Base-by-base conservation (phyloP, 805 yeast genomes). In the Saccharomyces kudriavzevii region DNA sequence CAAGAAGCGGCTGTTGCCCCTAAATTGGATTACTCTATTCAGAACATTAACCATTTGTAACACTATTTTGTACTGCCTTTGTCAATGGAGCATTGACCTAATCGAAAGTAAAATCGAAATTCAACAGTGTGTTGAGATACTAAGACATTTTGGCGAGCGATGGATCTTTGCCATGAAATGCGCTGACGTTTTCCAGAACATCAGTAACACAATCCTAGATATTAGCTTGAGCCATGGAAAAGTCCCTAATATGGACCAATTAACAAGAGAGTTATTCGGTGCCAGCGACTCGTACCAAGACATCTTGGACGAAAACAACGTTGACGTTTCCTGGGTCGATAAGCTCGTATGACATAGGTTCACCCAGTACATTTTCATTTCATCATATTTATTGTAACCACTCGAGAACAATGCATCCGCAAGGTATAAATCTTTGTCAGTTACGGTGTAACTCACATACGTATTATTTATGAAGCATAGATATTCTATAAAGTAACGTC, bases 1-100 rank as follows among this genome's bases (percentile, higher is more conserved):
- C 64, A 71, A 74, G 45, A 68, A 75, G 9, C 75, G 73, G 49
- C 58, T 74, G 45, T 60, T 78, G 30, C 82, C 82, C 0, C 61
- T 76, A 54, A 77, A 76, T 53, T 79, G 83, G 83, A 74, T 77
- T 22, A 76, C 80, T 1, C 59, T 76, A 9, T 74, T 76, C 57
- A 68, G 79, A 51, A 73, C 79, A 26, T 55, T 79, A 29, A 73
- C 77, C 14, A 71, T 72, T n/a, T 77, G 81, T 61, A 73, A 79
- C 22, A 74, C 78, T 1, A 67, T 78, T 20, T 59, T 78, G 2
- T 76, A 72, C 58, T 78, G 82, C 58, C 56, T 79, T 20, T 74
- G 78, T 50, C 75, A 74, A 47, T 73, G 78, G 73, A 67, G 74
- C 40, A 73, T 77, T 30, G 80, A 79, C 60, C 60, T 77, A 22